Percentiles rank a stretch among this genome's conserved stretches.
These are phyloP conservation scores for Fraxinus quadrangulata DNA, from an alignment of 257 asterid species.

Conservation along the genomic window DNA sequence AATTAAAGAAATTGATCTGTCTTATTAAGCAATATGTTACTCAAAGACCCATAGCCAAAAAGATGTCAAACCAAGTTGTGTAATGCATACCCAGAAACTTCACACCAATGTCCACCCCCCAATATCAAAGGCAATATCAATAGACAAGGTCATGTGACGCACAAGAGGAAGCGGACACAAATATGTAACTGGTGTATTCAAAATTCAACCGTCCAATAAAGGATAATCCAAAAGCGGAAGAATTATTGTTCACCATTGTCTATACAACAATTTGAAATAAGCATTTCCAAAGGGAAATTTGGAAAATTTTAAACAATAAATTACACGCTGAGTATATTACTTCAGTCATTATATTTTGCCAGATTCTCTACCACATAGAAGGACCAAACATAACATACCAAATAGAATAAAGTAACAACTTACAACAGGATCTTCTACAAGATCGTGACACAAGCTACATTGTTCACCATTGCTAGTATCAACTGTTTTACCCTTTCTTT, in stretches of 20 bases:
- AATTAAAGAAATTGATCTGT: constrained; percentile 9
- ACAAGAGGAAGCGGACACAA: not conserved
- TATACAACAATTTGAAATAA: not conserved
- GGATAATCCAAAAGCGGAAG: not conserved
- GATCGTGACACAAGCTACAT: constrained; percentile 72
- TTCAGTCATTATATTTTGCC: constrained; percentile 1
- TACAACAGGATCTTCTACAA: constrained; percentile 80
- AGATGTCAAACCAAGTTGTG: not conserved
- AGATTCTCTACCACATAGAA: not conserved
- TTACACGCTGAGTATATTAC: constrained; percentile 2
- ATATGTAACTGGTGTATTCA: not conserved
- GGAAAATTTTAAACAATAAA: not conserved
- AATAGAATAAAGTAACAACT: constrained; percentile 30
- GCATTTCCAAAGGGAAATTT: not conserved
- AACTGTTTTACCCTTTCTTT: constrained; percentile 50
- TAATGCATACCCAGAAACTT: not conserved
- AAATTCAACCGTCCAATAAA: not conserved
- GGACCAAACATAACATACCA: constrained; percentile 11
- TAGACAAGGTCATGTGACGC: not conserved
- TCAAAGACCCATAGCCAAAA: not conserved
- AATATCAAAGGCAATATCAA: constrained; percentile 8
- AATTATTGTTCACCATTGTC: not conserved
- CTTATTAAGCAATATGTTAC: not conserved
- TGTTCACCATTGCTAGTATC: constrained; percentile 46
- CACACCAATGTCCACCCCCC: not conserved